Evolutionary conservation across 805 yeast genomes (phyloP).

Genomic region (Sugiyamaella boreocaroliniensis): DNA sequence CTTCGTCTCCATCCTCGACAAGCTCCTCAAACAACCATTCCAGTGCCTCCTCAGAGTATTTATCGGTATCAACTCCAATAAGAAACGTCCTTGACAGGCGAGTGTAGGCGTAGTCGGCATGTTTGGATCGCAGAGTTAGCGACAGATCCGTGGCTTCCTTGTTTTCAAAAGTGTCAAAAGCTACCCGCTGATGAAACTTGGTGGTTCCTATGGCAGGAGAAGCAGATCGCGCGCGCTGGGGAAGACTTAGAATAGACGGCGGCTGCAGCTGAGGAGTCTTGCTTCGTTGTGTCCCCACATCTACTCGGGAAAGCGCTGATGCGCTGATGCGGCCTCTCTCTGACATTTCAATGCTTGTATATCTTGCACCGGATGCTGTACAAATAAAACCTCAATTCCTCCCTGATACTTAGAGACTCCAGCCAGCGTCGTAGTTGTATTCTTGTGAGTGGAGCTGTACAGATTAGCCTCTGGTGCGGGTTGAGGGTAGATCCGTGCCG

Average conservation of each 20-base stretch:
- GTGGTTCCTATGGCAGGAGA: neutral
- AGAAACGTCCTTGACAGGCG: constrained; percentile 39
- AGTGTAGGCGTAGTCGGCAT: constrained; percentile 31
- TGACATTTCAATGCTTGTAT: neutral
- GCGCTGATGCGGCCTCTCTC: neutral
- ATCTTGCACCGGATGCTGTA: neutral
- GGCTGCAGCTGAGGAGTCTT: neutral
- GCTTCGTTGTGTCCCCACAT: neutral
- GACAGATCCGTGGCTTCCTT: constrained; percentile 31
- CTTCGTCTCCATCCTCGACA: constrained; percentile 40
- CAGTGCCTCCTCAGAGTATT: constrained; percentile 38
- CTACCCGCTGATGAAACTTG: constrained; percentile 30
- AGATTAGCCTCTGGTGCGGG: too few species aligned
- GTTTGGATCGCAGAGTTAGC: constrained; percentile 37
- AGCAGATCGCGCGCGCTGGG: neutral
- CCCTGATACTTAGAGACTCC: too few species aligned
- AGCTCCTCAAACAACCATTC: constrained; percentile 42
- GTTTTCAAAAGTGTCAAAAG: constrained; percentile 40
- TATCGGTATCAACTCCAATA: constrained; percentile 40
- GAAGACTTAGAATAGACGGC: neutral
- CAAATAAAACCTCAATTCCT: too few species aligned
- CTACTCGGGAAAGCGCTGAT: neutral
- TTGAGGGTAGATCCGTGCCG: too few species aligned
- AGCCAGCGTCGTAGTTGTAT: too few species aligned
- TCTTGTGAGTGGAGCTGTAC: too few species aligned